These are phyloP conservation scores for Backusella australiensis DNA, from an alignment of 192 early-diverging fungal species.

Conservation along the genomic window DNA sequence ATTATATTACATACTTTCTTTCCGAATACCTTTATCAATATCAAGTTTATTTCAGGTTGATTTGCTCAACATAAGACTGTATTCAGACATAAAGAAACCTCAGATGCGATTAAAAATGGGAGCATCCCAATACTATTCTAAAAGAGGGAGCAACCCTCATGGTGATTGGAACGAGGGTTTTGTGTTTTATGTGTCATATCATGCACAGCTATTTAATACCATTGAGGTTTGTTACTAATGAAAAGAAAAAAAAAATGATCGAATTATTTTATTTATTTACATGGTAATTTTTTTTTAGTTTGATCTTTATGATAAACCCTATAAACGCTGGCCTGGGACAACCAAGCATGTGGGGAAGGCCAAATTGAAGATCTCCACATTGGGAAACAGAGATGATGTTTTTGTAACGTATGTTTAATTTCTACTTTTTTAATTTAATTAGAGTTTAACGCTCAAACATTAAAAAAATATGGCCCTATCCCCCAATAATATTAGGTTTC, in stretches of 20 bases:
- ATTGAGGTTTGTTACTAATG: conserved; percentile 34
- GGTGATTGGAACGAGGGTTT: conserved; percentile 78
- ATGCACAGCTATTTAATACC: conserved; percentile 73
- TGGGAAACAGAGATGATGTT: conserved; percentile 23
- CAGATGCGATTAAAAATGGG: conserved; percentile 22
- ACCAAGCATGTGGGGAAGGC: conserved; percentile 28
- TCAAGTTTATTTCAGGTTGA: conserved; percentile 20
- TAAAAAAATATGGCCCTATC: too few species aligned
- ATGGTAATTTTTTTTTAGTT: conserved; percentile 3
- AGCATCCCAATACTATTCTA: conserved; percentile 31
- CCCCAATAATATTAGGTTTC: conserved; percentile 6
- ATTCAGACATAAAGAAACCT: conserved; percentile 8
- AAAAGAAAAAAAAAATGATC: neutral
- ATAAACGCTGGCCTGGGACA: conserved; percentile 12
- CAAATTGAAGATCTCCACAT: conserved; percentile 23
- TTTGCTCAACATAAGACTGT: conserved; percentile 17
- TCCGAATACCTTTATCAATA: neutral
- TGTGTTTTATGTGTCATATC: conserved; percentile 64
- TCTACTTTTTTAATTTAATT: neutral
- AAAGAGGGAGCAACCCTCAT: conserved; percentile 39
- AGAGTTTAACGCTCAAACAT: neutral
- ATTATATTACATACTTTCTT: neutral
- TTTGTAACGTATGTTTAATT: conserved; percentile 28
- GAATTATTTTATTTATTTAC: neutral
- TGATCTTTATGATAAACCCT: conserved; percentile 29